Base-by-base conservation (phyloP, 331 rosid genomes). In the Quercus tomentella region DNA sequence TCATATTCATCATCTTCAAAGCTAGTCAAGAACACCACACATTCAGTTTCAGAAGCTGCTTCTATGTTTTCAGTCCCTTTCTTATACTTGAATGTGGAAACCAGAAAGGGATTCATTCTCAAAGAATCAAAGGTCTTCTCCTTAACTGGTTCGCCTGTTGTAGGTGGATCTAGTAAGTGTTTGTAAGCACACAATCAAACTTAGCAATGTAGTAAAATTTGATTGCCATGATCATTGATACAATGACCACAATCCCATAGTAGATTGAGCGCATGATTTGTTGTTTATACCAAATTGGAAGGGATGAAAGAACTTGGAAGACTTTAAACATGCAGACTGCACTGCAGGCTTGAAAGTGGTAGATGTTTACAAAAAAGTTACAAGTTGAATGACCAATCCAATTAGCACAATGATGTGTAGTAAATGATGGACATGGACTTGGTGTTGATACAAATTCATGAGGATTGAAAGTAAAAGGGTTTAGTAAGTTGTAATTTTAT, bases 1-100 rank as follows among this genome's bases (percentile, higher is more conserved):
- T 74, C 6, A 28, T 73, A 51, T 7, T 89, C 89, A 28, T 80
- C 87, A 73, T 85, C 74, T 80, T 84, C 87, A 28, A 89, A 89
- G 18, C 23, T 45, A 43, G 80, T 11, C 81, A 89, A 82, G 77
- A 89, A 89, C 26, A 87, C 87, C 23, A 63, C 77, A 70, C 93
- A 89, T 63, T 85, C 85, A 10, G 62, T 85, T 52, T 52, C 82
- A 76, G 66, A 26, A 72, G 37, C 49, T 9, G 77, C 82, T 49
- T 81, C 68, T 56, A 72, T 49, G 54, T 49, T 49, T 49, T 49
- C 72, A 30, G 22, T 56, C 7, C 61, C 87, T 57, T 25, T 75
- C 73, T 82, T 83, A 51, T 65, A 87, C 49, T 43, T 66, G 76
- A 85, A 85, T 26, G 86, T 81, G 15, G 18, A 11, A n/a, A 83